These are phyloP conservation scores for Candida freyschussii DNA, from an alignment of 1,139 yeast species.

Conservation along the genomic window DNA sequence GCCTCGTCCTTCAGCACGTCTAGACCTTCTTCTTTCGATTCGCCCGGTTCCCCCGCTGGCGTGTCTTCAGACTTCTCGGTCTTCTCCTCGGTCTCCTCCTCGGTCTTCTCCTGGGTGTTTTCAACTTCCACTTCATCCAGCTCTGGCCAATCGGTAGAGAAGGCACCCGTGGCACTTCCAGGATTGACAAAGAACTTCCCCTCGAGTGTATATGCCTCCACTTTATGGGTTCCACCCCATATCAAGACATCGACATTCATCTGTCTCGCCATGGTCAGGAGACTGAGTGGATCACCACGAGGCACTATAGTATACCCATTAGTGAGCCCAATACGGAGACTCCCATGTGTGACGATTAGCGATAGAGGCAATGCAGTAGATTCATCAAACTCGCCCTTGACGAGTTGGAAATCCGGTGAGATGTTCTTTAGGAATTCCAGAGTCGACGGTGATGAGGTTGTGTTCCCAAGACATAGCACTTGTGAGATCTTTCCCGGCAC, in stretches of 20 bases:
- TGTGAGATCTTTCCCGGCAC: constrained; percentile 79
- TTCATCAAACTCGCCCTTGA: constrained; percentile 71
- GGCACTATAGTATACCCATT: constrained; percentile 86
- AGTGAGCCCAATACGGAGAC: constrained; percentile 75
- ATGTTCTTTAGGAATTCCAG: constrained; percentile 58
- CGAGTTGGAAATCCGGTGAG: constrained; percentile 69
- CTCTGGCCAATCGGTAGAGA: constrained; percentile 51
- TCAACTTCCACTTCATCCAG: constrained; percentile 25
- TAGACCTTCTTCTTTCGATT: constrained; percentile 12
- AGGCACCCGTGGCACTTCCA: constrained; percentile 95
- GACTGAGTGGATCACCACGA: constrained; percentile 77
- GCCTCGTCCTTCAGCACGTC: constrained; percentile 21
- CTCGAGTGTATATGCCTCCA: constrained; percentile 89
- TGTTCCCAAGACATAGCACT: constrained; percentile 82
- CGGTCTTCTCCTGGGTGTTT: constrained; percentile 28
- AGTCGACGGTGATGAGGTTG: constrained; percentile 65
- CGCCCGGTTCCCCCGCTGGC: constrained; percentile 23
- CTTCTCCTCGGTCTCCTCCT: constrained; percentile 24
- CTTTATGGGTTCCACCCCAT: constrained; percentile 97
- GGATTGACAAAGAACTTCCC: constrained; percentile 93
- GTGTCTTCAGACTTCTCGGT: constrained; percentile 18
- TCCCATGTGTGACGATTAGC: constrained; percentile 62
- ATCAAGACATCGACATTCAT: constrained; percentile 86
- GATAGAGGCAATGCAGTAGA: constrained; percentile 50
- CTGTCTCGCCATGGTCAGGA: constrained; percentile 79